Base-by-base conservation (phyloP, 441 rosid species). In the Bruguiera hainesii region DNA sequence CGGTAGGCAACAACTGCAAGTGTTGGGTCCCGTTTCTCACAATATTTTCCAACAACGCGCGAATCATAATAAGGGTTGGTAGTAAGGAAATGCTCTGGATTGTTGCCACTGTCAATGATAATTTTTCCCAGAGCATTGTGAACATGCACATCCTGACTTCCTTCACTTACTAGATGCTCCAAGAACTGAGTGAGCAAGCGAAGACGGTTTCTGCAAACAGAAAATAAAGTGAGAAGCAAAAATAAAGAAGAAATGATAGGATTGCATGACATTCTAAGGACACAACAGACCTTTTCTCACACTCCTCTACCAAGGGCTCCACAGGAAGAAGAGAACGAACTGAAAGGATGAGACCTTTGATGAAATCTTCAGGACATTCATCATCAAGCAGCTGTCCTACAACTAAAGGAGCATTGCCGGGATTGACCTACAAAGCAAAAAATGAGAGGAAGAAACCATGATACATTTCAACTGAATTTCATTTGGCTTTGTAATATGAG, bases 91-190 rank as follows among this genome's bases (percentile, higher is more conserved):
- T 96, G 99, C 82, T 96, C 99, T 7, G 99, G 99, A 75, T 96
- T 96, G 87, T 96, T 93, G 71, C 90, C 90, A 82, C 98, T 96
- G 65, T 96, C 99, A 60, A 96, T 96, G 67, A 96, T 96, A 49
- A 96, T 96, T 89, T 96, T 96, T 81, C 99, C 98, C 79, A 96
- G 81, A 61, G 98, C 98, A 88, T 96, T 91, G 80, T 93, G 98
- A 69, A 91, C 99, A 76, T 96, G 99, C 37, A 88, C 96, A 85
- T 96, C 99, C 79, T 91, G 98, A 84, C 99, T 96, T 73, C 99
- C 98, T 81, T 96, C 99, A 74, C 98, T 93, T 61, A 96, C 99
- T 74, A 96, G 90, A 88, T 96, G 99, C 93, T 96, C 98, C 86
- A 96, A 80, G 88, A 96, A 96, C 77, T 96, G 99, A 74, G 99